Percentiles rank a stretch among this genome's conserved stretches.
These are phyloP conservation scores for Diplotaxis tenuifolia DNA, from an alignment of 345 rosid genomes.

Conservation along the genomic window DNA sequence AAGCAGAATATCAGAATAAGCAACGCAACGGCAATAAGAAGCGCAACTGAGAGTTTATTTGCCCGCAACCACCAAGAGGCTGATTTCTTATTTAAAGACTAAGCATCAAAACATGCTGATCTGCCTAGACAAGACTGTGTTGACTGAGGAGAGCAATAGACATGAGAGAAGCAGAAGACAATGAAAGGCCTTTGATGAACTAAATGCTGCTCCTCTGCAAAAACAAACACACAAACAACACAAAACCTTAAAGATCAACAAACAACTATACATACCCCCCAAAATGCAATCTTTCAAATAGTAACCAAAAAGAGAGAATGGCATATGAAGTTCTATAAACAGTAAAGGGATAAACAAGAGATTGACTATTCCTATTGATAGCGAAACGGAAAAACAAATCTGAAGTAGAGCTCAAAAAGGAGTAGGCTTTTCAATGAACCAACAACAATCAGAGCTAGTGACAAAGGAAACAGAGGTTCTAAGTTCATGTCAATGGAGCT, in stretches of 20 bases:
- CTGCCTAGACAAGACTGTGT: constrained; percentile 40
- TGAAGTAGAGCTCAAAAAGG: background rate
- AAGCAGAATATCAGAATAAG: constrained; percentile 49
- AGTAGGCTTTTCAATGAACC: constrained; percentile 15
- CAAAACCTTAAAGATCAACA: too few relatives aligned
- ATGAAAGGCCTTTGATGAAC: constrained; percentile 41
- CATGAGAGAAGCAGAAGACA: constrained; percentile 54
- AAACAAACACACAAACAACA: too few relatives aligned
- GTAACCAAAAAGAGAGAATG: constrained; percentile 15
- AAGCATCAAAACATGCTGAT: constrained; percentile 48
- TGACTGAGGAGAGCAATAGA: constrained; percentile 44
- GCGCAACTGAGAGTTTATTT: constrained; percentile 48
- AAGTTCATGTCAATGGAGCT: too few relatives aligned
- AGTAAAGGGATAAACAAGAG: constrained; percentile 26
- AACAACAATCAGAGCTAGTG: constrained; percentile 1
- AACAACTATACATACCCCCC: too few relatives aligned
- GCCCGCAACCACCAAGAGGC: constrained; percentile 63
- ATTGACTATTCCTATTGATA: constrained; percentile 3
- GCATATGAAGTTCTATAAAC: constrained; percentile 23
- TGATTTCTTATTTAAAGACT: constrained; percentile 59
- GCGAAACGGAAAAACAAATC: background rate
- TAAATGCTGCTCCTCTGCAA: constrained; percentile 51
- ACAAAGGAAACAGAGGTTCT: background rate
- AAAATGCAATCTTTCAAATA: background rate
- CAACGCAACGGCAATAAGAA: constrained; percentile 46